Evolutionary conservation across 2,329 filamentous ascomycete genomes (phyloP).

Genomic region (Emmonsia crescens): DNA sequence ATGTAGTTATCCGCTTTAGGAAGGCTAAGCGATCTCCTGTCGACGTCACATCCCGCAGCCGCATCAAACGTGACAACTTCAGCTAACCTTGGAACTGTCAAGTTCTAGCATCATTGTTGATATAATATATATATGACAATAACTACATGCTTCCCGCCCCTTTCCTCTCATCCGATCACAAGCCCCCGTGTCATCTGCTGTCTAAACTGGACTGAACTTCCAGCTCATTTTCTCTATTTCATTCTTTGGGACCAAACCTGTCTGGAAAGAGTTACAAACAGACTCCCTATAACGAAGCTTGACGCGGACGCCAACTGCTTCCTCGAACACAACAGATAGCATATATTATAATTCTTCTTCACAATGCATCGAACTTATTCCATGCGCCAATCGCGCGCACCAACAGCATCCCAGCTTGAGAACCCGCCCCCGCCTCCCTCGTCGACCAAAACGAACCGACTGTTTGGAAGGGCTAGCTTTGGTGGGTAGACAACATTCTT

Average conservation of each 20-base stretch:
- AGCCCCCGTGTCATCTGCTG: not conserved
- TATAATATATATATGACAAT: not conserved
- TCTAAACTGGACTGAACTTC: no score
- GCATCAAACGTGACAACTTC: not conserved
- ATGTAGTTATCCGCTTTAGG: not conserved
- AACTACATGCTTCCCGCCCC: not conserved
- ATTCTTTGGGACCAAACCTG: not conserved
- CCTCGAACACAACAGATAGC: not conserved
- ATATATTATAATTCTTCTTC: slow-evolving; percentile 3
- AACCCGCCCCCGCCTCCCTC: slow-evolving; percentile 89
- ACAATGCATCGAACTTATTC: slow-evolving; percentile 97
- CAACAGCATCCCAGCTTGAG: slow-evolving; percentile 82
- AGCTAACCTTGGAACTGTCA: not conserved
- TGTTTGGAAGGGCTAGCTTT: slow-evolving; percentile 78
- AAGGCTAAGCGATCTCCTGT: slow-evolving; percentile 1
- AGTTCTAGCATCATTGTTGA: not conserved
- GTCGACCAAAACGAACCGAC: slow-evolving; percentile 76
- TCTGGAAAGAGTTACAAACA: not conserved
- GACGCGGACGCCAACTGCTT: not conserved
- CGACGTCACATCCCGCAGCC: slow-evolving; percentile 3
- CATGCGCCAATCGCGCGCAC: slow-evolving; percentile 93
- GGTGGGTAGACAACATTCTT: slow-evolving; percentile 50
- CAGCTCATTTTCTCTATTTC: not conserved
- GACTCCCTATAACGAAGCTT: not conserved
- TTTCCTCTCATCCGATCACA: not conserved